Conservation (phyloP, 2,329 filamentous ascomycete genomes). For the Cyclaneusma minus region DNA sequence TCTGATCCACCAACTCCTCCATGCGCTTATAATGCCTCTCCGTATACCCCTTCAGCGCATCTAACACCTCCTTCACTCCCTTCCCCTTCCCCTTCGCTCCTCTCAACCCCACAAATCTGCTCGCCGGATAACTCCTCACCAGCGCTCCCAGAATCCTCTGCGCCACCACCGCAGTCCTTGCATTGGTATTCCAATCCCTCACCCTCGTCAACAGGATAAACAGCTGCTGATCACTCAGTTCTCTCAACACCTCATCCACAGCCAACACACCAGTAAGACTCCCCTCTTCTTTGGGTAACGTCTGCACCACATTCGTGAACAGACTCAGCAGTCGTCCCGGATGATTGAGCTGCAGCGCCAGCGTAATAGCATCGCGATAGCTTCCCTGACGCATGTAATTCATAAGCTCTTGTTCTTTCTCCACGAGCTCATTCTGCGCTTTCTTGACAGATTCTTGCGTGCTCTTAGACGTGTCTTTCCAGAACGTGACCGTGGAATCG, state of each 20-base stretch:
- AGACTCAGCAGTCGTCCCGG: slow-evolving; percentile 72
- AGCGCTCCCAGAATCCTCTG: slow-evolving; percentile 73
- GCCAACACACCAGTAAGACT: slow-evolving; percentile 49
- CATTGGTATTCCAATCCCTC: slow-evolving; percentile 96
- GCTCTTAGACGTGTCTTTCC: slow-evolving; percentile 76
- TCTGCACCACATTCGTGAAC: slow-evolving; percentile 65
- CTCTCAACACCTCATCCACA: slow-evolving; percentile 74
- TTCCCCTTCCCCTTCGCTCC: slow-evolving; percentile 39
- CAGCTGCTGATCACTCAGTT: slow-evolving; percentile 70
- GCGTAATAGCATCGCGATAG: slow-evolving; percentile 82
- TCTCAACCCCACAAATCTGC: slow-evolving; percentile 57
- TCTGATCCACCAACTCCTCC: slow-evolving; percentile 85
- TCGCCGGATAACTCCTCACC: slow-evolving; percentile 66
- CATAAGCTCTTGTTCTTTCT: slow-evolving; percentile 86
- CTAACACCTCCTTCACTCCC: slow-evolving; percentile 68
- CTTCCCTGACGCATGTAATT: slow-evolving; percentile 82
- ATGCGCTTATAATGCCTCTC: slow-evolving; percentile 83
- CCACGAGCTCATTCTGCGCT: slow-evolving; percentile 64
- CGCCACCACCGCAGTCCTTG: slow-evolving; percentile 67
- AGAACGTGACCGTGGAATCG: slow-evolving; percentile 88
- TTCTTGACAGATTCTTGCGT: slow-evolving; percentile 62
- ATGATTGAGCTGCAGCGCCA: slow-evolving; percentile 88
- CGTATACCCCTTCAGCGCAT: slow-evolving; percentile 79
- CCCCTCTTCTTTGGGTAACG: slow-evolving; percentile 39
- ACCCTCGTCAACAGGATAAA: slow-evolving; percentile 68